Base-by-base conservation (phyloP, 805 yeast genomes). In the Suhomyces canberraensis region DNA sequence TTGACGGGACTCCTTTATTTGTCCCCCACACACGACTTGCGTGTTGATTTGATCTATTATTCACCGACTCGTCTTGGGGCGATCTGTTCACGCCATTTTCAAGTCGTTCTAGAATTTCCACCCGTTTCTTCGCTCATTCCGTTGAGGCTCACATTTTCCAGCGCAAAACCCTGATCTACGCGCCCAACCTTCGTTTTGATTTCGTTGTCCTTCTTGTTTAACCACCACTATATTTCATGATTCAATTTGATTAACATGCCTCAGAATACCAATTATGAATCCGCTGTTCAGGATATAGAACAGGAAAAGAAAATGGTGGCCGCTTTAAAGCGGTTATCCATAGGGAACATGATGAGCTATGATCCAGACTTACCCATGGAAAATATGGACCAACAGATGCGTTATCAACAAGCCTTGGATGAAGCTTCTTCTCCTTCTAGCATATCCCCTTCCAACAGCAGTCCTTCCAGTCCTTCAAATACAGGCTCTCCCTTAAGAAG, bases 281-380 rank as follows among this genome's bases (percentile, higher is more conserved):
- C 61, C 25, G 95, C 95, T 2, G 89, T 87, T 3, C 79, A 79
- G 48, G 87, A 88, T 4, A 76, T 85, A 31, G 87, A 84, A 50
- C 79, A 77, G 42, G 93, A 85, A 52, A 71, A 83, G 44, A 78
- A 79, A 58, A 78, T 80, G 55, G 85, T 85, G 42, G 78, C 83
- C 25, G 84, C 86, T 15, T 62, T 85, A 46, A 85, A 85, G 54
- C 66, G 95, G 40, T 65, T 83, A 13, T 80, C 88, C 0, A 81
- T 85, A 35, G 93, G 89, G 13, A 66, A 75, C 49, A 59, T 69
- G 52, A 61, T 76, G 61, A 67, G 60, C 33, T 71, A 76, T 42
- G 95, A 84, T 51, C 91, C 91, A 1, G 95, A 84, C 49, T 55
- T 83, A 31, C 86, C 87, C 16, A 66, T 58, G 41, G 70, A 52